Evolutionary conservation across 2,329 filamentous ascomycete species (phyloP).

Genomic region (Aspergillus eucalypticola): DNA sequence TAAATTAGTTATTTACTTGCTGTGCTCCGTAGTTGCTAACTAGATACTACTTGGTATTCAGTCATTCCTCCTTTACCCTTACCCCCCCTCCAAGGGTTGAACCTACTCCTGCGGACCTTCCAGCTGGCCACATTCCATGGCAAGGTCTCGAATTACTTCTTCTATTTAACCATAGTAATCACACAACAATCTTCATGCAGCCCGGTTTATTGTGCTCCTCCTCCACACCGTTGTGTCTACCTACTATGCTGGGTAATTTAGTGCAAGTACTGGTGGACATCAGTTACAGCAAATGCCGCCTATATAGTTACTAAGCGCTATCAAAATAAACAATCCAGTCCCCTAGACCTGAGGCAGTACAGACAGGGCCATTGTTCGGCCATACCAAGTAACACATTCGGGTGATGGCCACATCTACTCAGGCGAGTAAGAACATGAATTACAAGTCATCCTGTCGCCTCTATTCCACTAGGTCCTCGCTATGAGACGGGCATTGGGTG

Average conservation of each 20-base stretch:
- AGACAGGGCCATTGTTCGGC: not conserved
- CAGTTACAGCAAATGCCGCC: too few relatives aligned
- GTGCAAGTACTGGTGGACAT: too few relatives aligned
- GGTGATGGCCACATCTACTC: not conserved
- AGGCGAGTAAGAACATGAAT: not conserved
- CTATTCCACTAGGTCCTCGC: not conserved
- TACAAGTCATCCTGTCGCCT: not conserved
- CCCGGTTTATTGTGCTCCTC: not conserved
- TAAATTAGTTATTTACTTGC: too few relatives aligned
- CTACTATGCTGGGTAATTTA: too few relatives aligned
- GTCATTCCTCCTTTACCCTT: too few relatives aligned
- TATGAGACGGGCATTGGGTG: not conserved
- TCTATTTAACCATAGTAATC: not conserved
- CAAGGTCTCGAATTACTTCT: not conserved
- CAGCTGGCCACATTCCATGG: not conserved
- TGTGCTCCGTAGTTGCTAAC: too few relatives aligned
- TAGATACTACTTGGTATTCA: too few relatives aligned
- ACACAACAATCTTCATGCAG: not conserved
- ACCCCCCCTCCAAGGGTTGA: not conserved
- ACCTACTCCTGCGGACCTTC: not conserved
- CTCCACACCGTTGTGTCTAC: not conserved
- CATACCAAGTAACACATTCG: not conserved
- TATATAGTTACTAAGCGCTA: too few relatives aligned
- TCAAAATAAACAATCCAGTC: too few relatives aligned
- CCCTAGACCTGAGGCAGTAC: not conserved